Base-by-base conservation (phyloP, 371 early-diverging fungal genomes). In the Mortierella sp. region DNA sequence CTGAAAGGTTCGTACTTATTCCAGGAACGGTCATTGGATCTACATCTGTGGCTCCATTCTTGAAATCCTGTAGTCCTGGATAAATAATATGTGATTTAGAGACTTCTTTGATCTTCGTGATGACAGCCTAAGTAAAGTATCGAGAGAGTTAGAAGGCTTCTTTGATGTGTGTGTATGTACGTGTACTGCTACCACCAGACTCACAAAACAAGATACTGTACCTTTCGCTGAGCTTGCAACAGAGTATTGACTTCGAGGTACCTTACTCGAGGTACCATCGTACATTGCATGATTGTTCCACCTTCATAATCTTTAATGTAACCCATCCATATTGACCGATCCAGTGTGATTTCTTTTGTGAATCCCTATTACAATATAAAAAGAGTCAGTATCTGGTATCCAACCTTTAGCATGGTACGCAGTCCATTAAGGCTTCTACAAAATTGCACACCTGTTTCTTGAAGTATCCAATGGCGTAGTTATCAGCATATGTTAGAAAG, bases 241-340 rank as follows among this genome's bases (percentile, higher is more conserved):
- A 89, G 89, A n/a, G 88, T 87, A 32, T 83, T 80, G 31, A 84
- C 87, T 35, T 85, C 74, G n/a, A 87, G 70, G 65, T 91, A 91
- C 49, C 84, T 84, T 37, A 91, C 87, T 76, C 84, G 84, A 6
- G 89, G 89, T 26, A 91, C 86, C 73, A 88, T 86, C 15, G 89
- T 86, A 70, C 90, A 90, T 86, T 98, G 97, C 98, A 99, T 99
- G 9, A 99, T 88, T 3, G 99, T 99, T 42, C 99, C 99, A 4
- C 99, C 99, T 75, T 99, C 99, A 83, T 99, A 99, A 86, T 99
- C 99, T 85, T 99, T 99, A 74, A 99, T 99, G 81, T 96, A 97
- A 0, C 99, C 99, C 72, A 96, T 93, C 99, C 99, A 99, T 63
- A 94, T 87, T 23, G 90, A 82, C 75, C 93, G 92, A 63, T 97